Evolutionary conservation across 257 asterid species (phyloP), one percentile per base, ranked within the genome.

Genomic region (Penstemon newberryi): DNA sequence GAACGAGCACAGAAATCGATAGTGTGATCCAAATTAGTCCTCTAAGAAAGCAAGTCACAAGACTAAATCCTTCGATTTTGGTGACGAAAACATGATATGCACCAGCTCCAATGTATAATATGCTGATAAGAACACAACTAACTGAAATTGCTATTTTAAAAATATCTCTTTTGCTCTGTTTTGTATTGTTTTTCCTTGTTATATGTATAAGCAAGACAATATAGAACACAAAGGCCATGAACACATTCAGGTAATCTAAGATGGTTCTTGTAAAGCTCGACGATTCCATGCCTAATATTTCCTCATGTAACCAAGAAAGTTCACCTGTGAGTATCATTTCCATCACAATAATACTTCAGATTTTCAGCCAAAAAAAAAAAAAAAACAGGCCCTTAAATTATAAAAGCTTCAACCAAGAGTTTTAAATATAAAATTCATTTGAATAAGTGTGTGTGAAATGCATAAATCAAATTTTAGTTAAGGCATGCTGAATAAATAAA

Each of bases 21-120:
- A 87, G 63, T 8, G 80, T 45, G 8, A 78, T 73, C 96, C 95
- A 89, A 69, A 81, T 71, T 0, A 89, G 45, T 38, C 89, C 95
- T 63, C 86, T 70, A 25, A 64, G 60, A 6, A 76, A 62, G 75
- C 7, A 75, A 54, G 57, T 80, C 36, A 73, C 65, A 75, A 66
- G 52, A 73, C 60, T 63, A 47, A 65, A 51, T 52, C 44, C 71
- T 13, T 59, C 66, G 67, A 25, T 46, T 57, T 70, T 47, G 6
- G 44, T 38, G 9, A 57, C 33, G n/a, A 77, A 15, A 72, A 56
- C 56, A 66, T 25, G 33, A 25, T 72, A 74, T 19, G 79, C 37
- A 72, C 73, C 75, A 60, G 69, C 78, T 38, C 73, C 73, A 59
- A 79, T 69, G 71, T 75, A 83, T 15, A 61, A 54, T 43, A 81